Percentiles rank a stretch among this genome's conserved stretches.
These are phyloP conservation scores for Gaultheria prostrata DNA, from an alignment of 148 eudicot genomes.

Conservation along the genomic window DNA sequence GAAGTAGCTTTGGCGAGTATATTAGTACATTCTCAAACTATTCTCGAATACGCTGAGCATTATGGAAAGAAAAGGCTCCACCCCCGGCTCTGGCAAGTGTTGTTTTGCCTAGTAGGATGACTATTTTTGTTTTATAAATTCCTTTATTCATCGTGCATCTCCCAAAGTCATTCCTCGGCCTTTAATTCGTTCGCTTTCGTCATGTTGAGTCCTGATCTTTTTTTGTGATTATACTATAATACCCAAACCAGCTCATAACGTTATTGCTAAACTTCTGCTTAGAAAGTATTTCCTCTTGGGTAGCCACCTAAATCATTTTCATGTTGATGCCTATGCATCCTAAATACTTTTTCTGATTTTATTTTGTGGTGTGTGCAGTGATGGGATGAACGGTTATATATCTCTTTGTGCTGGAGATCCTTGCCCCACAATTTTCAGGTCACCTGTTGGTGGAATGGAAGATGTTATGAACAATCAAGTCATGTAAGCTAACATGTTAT, in stretches of 20 bases:
- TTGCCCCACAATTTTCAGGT: constrained; percentile 84
- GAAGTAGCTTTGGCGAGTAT: neutral
- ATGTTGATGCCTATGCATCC: neutral
- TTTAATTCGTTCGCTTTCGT: neutral
- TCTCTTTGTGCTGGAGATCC: constrained; percentile 93
- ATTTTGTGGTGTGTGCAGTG: constrained; percentile 60
- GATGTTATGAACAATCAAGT: constrained; percentile 88
- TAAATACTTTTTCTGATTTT: constrained; percentile 32
- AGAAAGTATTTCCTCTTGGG: neutral
- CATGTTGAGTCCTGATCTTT: neutral
- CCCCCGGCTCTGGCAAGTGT: neutral
- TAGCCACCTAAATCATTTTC: constrained; percentile 1
- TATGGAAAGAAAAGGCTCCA: neutral
- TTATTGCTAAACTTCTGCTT: neutral
- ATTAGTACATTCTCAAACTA: neutral
- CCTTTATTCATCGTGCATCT: neutral
- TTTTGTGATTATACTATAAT: too few species aligned
- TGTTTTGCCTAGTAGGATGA: neutral
- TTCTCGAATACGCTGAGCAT: neutral
- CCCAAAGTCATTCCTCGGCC: neutral
- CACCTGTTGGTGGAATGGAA: constrained; percentile 80
- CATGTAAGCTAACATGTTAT: constrained; percentile 45
- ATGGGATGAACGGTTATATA: constrained; percentile 94
- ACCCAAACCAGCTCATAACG: neutral
- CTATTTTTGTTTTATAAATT: neutral